phyloP scores from a whole-genome alignment of 495 filamentous ascomycete genomes.

The Sporormia fimetaria region DNA sequence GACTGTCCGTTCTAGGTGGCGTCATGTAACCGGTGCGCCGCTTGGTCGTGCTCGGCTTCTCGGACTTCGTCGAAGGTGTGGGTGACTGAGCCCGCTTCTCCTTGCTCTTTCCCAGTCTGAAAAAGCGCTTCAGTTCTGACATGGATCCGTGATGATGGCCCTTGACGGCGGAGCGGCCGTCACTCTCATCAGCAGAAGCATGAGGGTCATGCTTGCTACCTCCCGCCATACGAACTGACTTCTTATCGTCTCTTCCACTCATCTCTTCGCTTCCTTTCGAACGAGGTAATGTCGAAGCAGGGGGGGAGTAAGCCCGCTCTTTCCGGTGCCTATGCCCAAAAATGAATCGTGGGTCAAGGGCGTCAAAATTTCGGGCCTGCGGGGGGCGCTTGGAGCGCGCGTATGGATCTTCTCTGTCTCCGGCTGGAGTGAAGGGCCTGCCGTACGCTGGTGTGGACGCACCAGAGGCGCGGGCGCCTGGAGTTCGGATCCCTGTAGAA shows the following conservation, averaged over 20 bases:
- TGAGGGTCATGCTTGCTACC: conserved; percentile 40
- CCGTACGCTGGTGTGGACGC: conserved; percentile 33
- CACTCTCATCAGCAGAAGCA: conserved; percentile 17
- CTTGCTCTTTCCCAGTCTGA: conserved; percentile 48
- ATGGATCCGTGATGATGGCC: conserved; percentile 75
- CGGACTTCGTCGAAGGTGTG: conserved; percentile 32
- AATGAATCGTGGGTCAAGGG: conserved; percentile 75
- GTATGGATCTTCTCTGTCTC: conserved; percentile 81
- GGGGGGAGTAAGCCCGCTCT: conserved; percentile 28
- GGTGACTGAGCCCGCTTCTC: conserved; percentile 56
- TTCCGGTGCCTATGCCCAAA: conserved; percentile 52
- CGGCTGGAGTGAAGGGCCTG: conserved; percentile 63
- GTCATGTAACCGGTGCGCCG: conserved; percentile 41
- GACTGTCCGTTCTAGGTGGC: conserved; percentile 44
- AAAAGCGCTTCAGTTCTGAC: conserved; percentile 89
- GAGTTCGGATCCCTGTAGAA: conserved; percentile 51
- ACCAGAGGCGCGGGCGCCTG: conserved; percentile 27
- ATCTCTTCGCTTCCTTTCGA: conserved; percentile 37
- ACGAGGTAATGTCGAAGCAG: conserved; percentile 37
- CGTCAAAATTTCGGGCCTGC: conserved; percentile 53
- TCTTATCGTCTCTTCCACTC: no score
- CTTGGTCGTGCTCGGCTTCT: conserved; percentile 31
- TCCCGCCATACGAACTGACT: conserved; percentile 31
- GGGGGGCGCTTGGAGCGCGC: conserved; percentile 68
- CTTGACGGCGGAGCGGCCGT: conserved; percentile 30